Conservation (phyloP, 23 red algal genomes). For the Agarophyton chilense region DNA sequence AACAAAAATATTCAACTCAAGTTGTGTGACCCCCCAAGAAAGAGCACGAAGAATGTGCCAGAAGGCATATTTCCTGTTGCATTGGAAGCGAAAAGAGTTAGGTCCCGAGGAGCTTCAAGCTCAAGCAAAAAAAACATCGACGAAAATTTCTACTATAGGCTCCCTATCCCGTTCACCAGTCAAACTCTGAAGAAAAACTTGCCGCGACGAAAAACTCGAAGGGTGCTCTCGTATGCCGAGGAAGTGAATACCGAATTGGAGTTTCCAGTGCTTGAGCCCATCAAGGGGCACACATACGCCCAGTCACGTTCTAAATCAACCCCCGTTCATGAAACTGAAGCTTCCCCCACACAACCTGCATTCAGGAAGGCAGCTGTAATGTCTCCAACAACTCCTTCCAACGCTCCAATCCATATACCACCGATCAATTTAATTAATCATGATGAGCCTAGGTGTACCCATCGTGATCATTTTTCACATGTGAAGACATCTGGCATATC, state of each 20-base stretch:
- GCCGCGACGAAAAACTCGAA: not conserved
- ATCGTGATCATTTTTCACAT: not conserved
- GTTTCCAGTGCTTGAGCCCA: not conserved
- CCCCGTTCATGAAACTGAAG: not conserved
- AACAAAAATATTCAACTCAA: not conserved
- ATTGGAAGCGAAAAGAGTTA: not conserved
- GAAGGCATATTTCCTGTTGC: not conserved
- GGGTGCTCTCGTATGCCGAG: not conserved
- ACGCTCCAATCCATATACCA: too few species aligned
- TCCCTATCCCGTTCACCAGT: too few species aligned
- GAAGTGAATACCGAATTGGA: not conserved
- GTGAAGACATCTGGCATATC: not conserved
- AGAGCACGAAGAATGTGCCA: not conserved
- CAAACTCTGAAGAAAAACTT: not conserved
- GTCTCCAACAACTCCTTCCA: not conserved
- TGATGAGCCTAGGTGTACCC: too few species aligned
- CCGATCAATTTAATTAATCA: too few species aligned
- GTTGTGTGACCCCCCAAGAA: not conserved
- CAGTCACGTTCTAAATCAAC: not conserved
- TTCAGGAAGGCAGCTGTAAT: not conserved
- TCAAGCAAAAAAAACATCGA: not conserved
- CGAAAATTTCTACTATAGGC: not conserved
- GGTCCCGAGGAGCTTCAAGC: not conserved
- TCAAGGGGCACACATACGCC: not conserved
- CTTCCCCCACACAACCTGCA: not conserved